Evolutionary conservation across 768 basidiomycete genomes (phyloP), one percentile per base, ranked within the genome.

Genomic region (Xanthoconium stramineum): DNA sequence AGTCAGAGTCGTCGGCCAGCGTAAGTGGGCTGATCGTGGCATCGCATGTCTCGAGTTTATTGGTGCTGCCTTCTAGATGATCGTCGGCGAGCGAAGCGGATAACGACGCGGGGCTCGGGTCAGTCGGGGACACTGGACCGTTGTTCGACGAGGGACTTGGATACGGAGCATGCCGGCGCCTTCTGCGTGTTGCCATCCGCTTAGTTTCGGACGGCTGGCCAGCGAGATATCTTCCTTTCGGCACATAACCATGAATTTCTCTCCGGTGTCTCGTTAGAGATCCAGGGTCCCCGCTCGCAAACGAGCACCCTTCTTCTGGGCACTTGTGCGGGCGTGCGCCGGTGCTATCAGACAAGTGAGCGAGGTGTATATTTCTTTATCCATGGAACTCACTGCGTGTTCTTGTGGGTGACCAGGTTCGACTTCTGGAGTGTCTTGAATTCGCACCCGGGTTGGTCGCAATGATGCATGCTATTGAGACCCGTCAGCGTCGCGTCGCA

Each of bases 301-400:
- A 53, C 6, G 8, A 2, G n/a, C 33, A 35, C 12, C 5, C 33
- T 35, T 35, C 15, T 33, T 13, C 12, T 15, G 24, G 49, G 14
- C 61, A 60, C 12, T 42, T 50, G 11, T 62, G 24, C 0, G 62
- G 61, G 7, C 56, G 54, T 20, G 44, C 29, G 5, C 54, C 19
- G 0, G 59, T 46, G 28, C 69, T 70, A 28, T 35, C 7, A 49
- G 8, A 37, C 12, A 4, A 11, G 13, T 60, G 6, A 68, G 59
- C 6, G 4, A 24, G 9, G 24, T 3, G 3, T 19, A n/a, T 20
- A 15, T 29, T 20, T 0, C 13, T 15, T 20, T 17, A 33, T 43
- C 20, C 11, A 36, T 47, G 19, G 4, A 28, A 69, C 72, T 56
- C 48, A 73, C 72, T 74, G 73, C 3, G 49, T 63, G 9, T 67